These are phyloP conservation scores for Gamsiella multidivaricata DNA, from an alignment of 192 early-diverging fungal species.

Conservation along the genomic window DNA sequence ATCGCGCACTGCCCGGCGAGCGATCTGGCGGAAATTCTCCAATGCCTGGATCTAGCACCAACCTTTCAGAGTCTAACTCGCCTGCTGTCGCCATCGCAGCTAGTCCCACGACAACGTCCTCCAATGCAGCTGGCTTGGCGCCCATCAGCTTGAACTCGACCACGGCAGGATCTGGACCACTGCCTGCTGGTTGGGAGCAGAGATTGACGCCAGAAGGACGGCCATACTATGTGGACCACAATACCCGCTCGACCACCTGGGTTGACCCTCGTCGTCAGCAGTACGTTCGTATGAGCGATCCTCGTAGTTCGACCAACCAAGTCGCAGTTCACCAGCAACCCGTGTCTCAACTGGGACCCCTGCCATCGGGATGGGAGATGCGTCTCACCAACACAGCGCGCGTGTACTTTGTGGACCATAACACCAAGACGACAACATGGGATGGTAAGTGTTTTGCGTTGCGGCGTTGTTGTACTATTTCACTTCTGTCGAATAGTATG, in stretches of 20 bases:
- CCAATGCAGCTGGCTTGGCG: conserved; percentile 56
- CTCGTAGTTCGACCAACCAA: conserved; percentile 60
- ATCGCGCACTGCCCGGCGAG: conserved; percentile 82
- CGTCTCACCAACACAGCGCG: conserved; percentile 92
- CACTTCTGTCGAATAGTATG: too few relatives aligned
- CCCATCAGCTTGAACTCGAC: conserved; percentile 60
- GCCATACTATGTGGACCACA: conserved; percentile 92
- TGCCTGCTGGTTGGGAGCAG: conserved; percentile 89
- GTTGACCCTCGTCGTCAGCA: conserved; percentile 83
- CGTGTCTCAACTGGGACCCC: conserved; percentile 79
- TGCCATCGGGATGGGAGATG: conserved; percentile 99
- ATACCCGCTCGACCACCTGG: conserved; percentile 90
- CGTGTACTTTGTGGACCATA: conserved; percentile 98
- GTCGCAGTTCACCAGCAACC: conserved; percentile 76
- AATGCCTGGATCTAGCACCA: conserved; percentile 27
- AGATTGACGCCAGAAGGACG: conserved; percentile 83
- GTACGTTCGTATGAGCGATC: conserved; percentile 62
- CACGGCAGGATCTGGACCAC: conserved; percentile 75
- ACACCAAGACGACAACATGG: conserved; percentile 98
- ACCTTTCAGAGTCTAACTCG: conserved; percentile 31
- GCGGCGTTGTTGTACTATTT: background rate
- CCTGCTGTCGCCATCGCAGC: conserved; percentile 39
- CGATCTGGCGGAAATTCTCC: conserved; percentile 50
- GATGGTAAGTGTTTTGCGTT: conserved; percentile 67
- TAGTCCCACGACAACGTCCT: background rate